phyloP scores from a whole-genome alignment of 208 protist genomes.

The Leishmania lainsoni region DNA sequence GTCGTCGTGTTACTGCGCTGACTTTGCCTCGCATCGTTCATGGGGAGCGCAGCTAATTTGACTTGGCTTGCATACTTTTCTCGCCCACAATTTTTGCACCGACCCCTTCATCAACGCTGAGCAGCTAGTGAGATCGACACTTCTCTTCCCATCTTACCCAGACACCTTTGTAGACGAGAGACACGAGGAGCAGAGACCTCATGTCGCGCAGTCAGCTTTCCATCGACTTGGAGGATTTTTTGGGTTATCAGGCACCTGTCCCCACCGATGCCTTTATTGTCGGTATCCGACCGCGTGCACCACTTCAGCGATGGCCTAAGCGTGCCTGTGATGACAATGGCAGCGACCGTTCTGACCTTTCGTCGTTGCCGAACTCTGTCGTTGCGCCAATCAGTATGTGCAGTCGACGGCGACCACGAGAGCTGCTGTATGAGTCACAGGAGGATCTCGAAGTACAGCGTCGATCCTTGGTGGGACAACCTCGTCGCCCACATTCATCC shows the following conservation, averaged over 20 bases:
- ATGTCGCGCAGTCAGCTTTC: constrained; percentile 26
- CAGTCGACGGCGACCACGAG: constrained; percentile 16
- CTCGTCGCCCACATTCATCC: not conserved
- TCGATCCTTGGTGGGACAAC: constrained; percentile 9
- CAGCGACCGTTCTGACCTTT: not conserved
- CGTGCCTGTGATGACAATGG: not conserved
- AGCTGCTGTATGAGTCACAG: not conserved
- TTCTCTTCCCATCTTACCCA: not conserved
- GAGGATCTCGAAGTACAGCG: constrained; percentile 13
- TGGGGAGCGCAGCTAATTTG: not conserved
- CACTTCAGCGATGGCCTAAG: not conserved
- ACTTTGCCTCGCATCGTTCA: not conserved
- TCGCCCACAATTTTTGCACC: not conserved
- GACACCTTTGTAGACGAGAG: not conserved
- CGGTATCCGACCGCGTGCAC: constrained; percentile 16
- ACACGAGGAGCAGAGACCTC: not conserved
- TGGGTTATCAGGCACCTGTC: constrained; percentile 7
- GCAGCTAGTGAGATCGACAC: not conserved
- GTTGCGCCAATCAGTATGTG: constrained; percentile 8
- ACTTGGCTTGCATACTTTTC: not conserved
- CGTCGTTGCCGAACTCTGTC: not conserved
- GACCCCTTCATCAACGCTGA: not conserved
- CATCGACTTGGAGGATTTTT: constrained; percentile 23
- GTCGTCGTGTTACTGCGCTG: not conserved
- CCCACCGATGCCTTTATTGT: constrained; percentile 8